Base-by-base conservation (phyloP, 176 grass and related monocot genomes). In the Hordeum marinum region DNA sequence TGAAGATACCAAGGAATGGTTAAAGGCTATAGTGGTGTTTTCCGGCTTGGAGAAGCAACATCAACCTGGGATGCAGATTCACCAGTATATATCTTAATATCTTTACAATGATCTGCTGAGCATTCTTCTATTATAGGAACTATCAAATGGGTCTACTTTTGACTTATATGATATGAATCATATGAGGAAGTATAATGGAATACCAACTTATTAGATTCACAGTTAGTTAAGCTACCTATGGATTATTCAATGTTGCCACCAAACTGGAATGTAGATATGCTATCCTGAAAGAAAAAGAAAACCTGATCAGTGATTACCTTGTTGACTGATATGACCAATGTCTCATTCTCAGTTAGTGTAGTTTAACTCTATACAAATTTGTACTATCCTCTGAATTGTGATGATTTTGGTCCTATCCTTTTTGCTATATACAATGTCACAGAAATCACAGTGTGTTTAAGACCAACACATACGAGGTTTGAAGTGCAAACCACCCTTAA, bases 61-160 rank as follows among this genome's bases (percentile, higher is more conserved):
- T 98, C 96, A 85, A 98, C 96, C 26, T 98, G 96, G 96, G 96
- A 98, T 92, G 93, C 96, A 83, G 96, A 98, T 91, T 98, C 96
- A 83, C 89, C 93, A 4, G 96, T 98, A 91, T 63, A 85, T 83
- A 81, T 48, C 72, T 57, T 82, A 45, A 23, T 36, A 71, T 71
- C 58, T 45, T 52, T 48, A 23, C 8, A 42, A n/a, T 54, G 23
- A 6, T 45, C 2, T 68, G 5, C 58, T 20, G 6, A 63, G 24
- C 35, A 82, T 63, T 57, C 3, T 67, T 79, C 7, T 66, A 35
- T 66, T 85, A 6, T 43, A 3, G 54, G 31, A 62, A 11, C 3
- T 37, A 64, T 11, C 41, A 61, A 82, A 24, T 52, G 29, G 13
- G 1, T 73, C 26, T 65, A 57, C 9, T 26, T 83, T 43, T 32